Evolutionary conservation across 164 flowering plant genomes (phyloP).

Genomic region (Vitis rotundifolia): DNA sequence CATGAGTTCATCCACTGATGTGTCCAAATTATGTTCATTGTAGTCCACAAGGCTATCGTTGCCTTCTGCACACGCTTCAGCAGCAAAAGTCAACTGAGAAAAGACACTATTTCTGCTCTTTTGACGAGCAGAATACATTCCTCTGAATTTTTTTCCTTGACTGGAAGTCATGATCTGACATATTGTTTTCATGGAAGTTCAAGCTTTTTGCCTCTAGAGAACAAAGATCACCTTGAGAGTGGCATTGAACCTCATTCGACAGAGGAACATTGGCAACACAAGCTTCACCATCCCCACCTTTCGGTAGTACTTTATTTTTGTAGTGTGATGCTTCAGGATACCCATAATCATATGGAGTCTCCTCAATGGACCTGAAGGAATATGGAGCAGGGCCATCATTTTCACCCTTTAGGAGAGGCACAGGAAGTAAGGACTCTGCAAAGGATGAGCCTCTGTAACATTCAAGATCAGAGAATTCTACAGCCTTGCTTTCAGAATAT

Average conservation of each 20-base stretch:
- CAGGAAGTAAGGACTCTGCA: slow-evolving; percentile 2
- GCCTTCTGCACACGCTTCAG: neutral
- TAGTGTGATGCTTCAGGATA: slow-evolving; percentile 1
- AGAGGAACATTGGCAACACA: too few relatives aligned
- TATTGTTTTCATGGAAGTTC: too few relatives aligned
- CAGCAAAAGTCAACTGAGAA: too few relatives aligned
- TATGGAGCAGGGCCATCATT: neutral
- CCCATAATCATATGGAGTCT: neutral
- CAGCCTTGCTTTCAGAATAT: neutral
- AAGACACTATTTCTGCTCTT: too few relatives aligned
- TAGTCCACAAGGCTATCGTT: too few relatives aligned
- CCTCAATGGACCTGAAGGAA: neutral
- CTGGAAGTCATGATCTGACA: too few relatives aligned
- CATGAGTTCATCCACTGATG: slow-evolving; percentile 43
- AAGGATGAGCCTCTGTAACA: neutral
- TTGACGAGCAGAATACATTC: too few relatives aligned
- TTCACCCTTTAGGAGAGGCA: neutral
- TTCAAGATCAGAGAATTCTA: neutral
- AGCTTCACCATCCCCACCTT: too few relatives aligned
- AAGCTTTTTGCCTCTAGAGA: too few relatives aligned
- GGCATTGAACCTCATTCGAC: too few relatives aligned
- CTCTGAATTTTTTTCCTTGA: too few relatives aligned
- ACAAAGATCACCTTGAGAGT: too few relatives aligned
- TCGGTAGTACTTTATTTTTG: neutral
- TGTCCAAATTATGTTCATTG: slow-evolving; percentile 11